phyloP scores from a whole-genome alignment of 2,329 filamentous ascomycete species.

The Coccinonectria pachysandricola region DNA sequence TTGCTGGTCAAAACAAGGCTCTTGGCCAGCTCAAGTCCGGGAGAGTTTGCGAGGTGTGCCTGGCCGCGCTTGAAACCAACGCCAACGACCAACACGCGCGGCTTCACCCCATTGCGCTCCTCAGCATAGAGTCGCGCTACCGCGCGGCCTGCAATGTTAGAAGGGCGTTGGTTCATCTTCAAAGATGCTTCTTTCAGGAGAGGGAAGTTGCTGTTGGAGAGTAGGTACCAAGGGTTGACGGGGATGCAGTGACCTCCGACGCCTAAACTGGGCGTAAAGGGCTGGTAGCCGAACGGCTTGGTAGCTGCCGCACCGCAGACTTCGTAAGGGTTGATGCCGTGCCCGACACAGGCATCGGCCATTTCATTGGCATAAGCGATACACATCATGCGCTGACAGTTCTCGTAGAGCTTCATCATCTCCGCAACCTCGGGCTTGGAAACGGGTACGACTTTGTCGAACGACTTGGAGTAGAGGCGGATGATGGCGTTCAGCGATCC shows the following conservation, averaged over 20 bases:
- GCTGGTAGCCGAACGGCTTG: slow-evolving; percentile 43
- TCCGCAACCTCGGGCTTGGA: slow-evolving; percentile 44
- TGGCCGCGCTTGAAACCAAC: slow-evolving; percentile 42
- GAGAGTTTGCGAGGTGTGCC: slow-evolving; percentile 36
- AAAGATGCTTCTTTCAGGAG: slow-evolving; percentile 34
- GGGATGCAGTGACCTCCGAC: slow-evolving; percentile 48
- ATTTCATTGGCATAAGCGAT: slow-evolving; percentile 48
- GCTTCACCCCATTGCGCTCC: slow-evolving; percentile 5
- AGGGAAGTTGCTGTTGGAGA: slow-evolving; percentile 37
- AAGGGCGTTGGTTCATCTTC: slow-evolving; percentile 33
- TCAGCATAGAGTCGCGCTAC: slow-evolving; percentile 21
- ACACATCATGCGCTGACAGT: slow-evolving; percentile 45
- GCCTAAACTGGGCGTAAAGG: slow-evolving; percentile 36
- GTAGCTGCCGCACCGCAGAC: slow-evolving; percentile 38
- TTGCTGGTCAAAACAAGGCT: slow-evolving; percentile 25
- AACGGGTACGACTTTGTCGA: slow-evolving; percentile 37
- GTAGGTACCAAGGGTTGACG: slow-evolving; percentile 43
- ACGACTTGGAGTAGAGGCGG: slow-evolving; percentile 35
- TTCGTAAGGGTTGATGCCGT: slow-evolving; percentile 40
- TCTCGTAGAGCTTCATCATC: slow-evolving; percentile 49
- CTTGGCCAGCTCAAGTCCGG: slow-evolving; percentile 32
- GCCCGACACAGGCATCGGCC: slow-evolving; percentile 38
- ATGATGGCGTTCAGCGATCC: slow-evolving; percentile 34
- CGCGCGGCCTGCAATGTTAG: slow-evolving; percentile 25
- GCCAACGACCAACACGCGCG: slow-evolving; percentile 33